Evolutionary conservation across 2,329 filamentous ascomycete genomes (phyloP), one percentile per base, ranked within the genome.

Genomic region (Diaporthe sp.): DNA sequence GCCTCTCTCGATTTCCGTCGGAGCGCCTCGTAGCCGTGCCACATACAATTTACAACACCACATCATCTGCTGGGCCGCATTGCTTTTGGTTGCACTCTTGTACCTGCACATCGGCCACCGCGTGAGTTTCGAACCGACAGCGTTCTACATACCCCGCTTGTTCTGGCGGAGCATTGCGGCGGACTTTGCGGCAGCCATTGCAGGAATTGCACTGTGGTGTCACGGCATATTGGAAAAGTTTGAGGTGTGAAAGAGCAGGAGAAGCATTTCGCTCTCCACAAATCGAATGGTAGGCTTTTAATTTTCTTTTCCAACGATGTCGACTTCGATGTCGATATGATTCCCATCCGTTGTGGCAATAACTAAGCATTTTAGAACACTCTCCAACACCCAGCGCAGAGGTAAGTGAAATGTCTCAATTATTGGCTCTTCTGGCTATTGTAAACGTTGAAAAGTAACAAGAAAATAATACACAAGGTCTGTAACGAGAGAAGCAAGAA

Each of bases 21-120:
- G 31, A 19, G 5, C 19, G 12, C 22, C 62, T 17, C 8, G 4
- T 5, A 3, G 10, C 31, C 44, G 13, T 25, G 28, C 44, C 13
- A 17, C 49, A 17, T 25, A 53, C 62, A 68, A 19, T 1, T 51
- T 68, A 6, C 62, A 22, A 6, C 62, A 68, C 2, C 62, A 39
- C 19, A 25, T 68, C 6, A 39, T 53, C 13, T 51, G 5, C 28
- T 68, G 44, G 44, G 2, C 17, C 1, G 7, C 8, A 2, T 19
- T 68, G 9, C 31, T 68, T n/a, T 37, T 15, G 6, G 13, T 39
- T n/a, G 17, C 25, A 4, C 46, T 68, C 0, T 15, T 68, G 7
- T 68, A 68, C 28, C 13, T 68, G 12, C 65, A 53, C 6, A 28
- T 53, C 19, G 65, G 65, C 7, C 65, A 68, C 31, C 46, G 65